phyloP scores from a whole-genome alignment of 2,329 filamentous ascomycete species.

The Taxawa tesnikishii region DNA sequence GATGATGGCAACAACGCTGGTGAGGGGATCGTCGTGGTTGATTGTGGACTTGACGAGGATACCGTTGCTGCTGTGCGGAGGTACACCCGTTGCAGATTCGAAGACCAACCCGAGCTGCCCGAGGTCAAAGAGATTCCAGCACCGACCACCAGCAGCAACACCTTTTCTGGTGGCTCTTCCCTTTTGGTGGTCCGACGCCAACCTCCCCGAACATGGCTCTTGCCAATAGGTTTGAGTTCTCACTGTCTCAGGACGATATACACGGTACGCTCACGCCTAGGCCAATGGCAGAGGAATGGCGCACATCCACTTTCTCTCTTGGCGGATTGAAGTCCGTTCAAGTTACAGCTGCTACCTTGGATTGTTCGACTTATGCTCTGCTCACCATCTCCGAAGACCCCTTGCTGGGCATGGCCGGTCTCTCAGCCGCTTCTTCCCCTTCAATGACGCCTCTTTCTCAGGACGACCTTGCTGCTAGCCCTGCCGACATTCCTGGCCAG shows the following conservation, averaged over 20 bases:
- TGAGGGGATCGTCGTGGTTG: constrained; percentile 63
- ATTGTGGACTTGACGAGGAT: constrained; percentile 55
- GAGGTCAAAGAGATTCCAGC: constrained; percentile 13
- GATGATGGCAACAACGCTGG: constrained; percentile 67
- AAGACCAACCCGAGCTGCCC: constrained; percentile 10
- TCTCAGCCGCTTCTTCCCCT: constrained; percentile 40
- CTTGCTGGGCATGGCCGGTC: constrained; percentile 46
- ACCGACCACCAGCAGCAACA: constrained; percentile 13
- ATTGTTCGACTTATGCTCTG: constrained; percentile 60
- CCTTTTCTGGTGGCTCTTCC: constrained; percentile 22
- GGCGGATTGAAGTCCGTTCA: constrained; percentile 46
- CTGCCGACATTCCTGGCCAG: constrained; percentile 66
- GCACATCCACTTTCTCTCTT: constrained; percentile 47
- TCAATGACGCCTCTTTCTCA: constrained; percentile 39
- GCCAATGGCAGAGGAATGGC: constrained; percentile 50
- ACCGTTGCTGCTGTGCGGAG: constrained; percentile 40
- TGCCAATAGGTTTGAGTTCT: constrained; percentile 1
- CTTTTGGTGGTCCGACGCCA: constrained; percentile 37
- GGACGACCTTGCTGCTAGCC: constrained; percentile 29
- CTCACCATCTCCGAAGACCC: constrained; percentile 70
- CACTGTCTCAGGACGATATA: constrained; percentile 1
- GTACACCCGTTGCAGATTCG: constrained; percentile 42
- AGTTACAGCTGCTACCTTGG: constrained; percentile 60
- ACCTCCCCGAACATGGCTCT: constrained; percentile 14
- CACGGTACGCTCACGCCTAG: constrained; percentile 10